phyloP scores from a whole-genome alignment of 164 flowering plant genomes.

The Vitis amurensis region DNA sequence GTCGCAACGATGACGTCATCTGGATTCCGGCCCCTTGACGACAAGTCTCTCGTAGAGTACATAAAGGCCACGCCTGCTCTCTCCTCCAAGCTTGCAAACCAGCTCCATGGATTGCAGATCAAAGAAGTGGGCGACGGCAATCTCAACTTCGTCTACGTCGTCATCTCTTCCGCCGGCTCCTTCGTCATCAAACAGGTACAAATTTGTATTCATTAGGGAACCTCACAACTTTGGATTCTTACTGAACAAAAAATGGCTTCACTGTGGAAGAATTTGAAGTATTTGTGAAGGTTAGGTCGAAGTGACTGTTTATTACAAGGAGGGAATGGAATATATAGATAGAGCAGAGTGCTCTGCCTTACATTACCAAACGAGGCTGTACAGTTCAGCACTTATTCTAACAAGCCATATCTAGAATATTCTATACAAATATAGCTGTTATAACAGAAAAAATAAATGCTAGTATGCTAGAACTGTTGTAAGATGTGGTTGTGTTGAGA shows the following conservation, averaged over 20 bases:
- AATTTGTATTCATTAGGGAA: too few relatives aligned
- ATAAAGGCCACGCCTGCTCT: constrained; percentile 68
- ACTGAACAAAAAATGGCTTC: too few relatives aligned
- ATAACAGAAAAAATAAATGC: too few relatives aligned
- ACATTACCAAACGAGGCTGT: too few relatives aligned
- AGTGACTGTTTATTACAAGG: constrained; percentile 13
- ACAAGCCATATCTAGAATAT: too few relatives aligned
- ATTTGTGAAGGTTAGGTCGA: background rate
- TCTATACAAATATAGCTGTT: too few relatives aligned
- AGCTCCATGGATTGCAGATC: constrained; percentile 52
- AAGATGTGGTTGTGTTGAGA: constrained; percentile 13
- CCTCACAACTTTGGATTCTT: too few relatives aligned
- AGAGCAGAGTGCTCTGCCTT: too few relatives aligned
- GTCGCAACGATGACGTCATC: constrained; percentile 34
- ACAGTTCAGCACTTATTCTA: too few relatives aligned
- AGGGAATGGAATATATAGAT: too few relatives aligned
- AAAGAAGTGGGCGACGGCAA: constrained; percentile 93
- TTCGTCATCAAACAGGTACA: constrained; percentile 38
- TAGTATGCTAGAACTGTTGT: constrained; percentile 18
- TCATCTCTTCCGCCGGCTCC: constrained; percentile 26
- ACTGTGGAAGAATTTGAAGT: too few relatives aligned
- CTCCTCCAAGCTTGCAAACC: constrained; percentile 50
- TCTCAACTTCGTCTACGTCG: constrained; percentile 34
- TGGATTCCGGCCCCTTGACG: constrained; percentile 67
- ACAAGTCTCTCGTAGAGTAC: constrained; percentile 66